Evolutionary conservation across 2,329 filamentous ascomycete genomes (phyloP).

Genomic region (Arthrobotrys iridis): DNA sequence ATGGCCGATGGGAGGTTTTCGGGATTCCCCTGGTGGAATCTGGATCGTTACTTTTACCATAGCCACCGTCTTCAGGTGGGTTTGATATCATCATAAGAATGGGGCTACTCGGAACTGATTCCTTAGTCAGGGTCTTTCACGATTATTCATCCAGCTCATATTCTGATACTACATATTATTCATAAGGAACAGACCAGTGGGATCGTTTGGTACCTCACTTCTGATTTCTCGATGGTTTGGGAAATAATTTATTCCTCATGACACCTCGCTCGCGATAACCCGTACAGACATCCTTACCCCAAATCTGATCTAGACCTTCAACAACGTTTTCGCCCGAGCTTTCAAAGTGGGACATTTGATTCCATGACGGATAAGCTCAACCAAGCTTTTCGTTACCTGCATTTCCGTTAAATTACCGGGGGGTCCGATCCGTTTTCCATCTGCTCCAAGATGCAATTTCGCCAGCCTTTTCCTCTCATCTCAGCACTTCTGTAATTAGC

Average conservation of each 20-base stretch:
- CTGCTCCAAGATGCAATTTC: background rate
- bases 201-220: background rate
- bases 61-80: background rate
- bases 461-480: no score
- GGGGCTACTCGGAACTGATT: background rate
- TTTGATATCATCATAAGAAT: background rate
- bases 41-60: background rate
- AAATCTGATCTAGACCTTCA: no score
- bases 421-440: background rate
- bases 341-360: background rate
- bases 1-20: background rate
- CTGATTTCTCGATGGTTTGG: background rate
- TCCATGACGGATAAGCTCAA: background rate
- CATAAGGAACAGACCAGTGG: no score
- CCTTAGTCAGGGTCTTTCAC: background rate
- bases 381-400: constrained; percentile 2
- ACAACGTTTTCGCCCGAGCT: no score
- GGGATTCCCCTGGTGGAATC: background rate
- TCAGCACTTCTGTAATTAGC: background rate
- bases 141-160: background rate
- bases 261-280: background rate
- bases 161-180: background rate
- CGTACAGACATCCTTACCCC: background rate
- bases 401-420: constrained; percentile 16
- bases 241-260: background rate